Base-by-base conservation (phyloP, 2,329 filamentous ascomycete genomes). In the Didymella exigua region DNA sequence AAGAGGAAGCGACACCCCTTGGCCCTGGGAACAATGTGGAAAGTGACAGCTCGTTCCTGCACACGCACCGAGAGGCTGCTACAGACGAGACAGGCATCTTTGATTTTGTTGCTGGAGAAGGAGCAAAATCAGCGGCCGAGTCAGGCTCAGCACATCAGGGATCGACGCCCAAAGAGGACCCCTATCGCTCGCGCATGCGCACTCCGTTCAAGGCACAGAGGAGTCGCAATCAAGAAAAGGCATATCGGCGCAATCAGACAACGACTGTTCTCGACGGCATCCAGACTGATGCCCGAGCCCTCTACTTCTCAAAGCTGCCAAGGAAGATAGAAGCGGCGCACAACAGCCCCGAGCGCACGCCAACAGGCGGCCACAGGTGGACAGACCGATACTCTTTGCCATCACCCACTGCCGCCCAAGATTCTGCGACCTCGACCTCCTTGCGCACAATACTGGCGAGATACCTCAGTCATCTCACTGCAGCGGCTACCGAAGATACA, bases 391-490 rank as follows among this genome's bases (percentile, higher is more conserved):
- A 27, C 37, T 26, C 34, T 16, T 14, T 21, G 16, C 10, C 41
- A 19, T 9, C 42, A 2, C 4, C 37, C 18, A 36, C 19, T 14
- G 19, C 40, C 11, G 13, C 27, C 11, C 19, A 38, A 7, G 16
- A 53, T 21, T 13, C 24, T 42, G 18, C 49, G 21, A 23, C 43
- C 8, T 58, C 67, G 4, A 33, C 49, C 1, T 65, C 71, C 1
- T 43, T 72, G 5, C 60, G 68, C 50, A 60, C 66, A 5, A 60
- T 73, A n/a, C 49, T 74, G 24, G 56, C 63, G n/a, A 64, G 68
- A 16, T 67, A 68, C 45, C 24, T 73, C 2, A n/a, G 50, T 19
- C 54, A 60, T 21, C 43, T 52, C 10, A 63, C 62, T n/a, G n/a
- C 29, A 26, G 24, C 42, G 4, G 49, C 58, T 4, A 16, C 11